Base-by-base conservation (phyloP, 306 rosid species). In the Oemleria cerasiformis region DNA sequence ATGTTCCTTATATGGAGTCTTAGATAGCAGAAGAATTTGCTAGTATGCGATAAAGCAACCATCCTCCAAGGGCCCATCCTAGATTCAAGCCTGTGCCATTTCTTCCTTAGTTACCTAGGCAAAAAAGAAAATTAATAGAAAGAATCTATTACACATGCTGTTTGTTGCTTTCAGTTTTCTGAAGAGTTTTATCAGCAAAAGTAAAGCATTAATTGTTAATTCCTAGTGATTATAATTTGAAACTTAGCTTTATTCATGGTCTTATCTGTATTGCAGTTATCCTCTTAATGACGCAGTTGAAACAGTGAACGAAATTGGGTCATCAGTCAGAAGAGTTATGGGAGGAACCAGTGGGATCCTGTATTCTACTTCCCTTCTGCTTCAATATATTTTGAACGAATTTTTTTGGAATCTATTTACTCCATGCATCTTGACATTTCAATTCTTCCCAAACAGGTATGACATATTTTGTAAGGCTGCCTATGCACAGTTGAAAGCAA, bases 331-430 rank as follows among this genome's bases (percentile, higher is more conserved):
- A 81, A 85, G 86, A 87, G 86, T 86, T 71, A 94, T 94, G 98
- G 99, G 97, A 51, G 96, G 99, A 79, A 94, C 97, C 53, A 88
- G 99, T 75, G 99, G 99, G 84, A 89, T 87, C 75, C 67, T 94
- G 99, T 94, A 89, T 75, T 50, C 65, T 34, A 42, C 84, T 70
- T 74, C 64, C 63, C 79, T 82, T 72, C 74, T 73, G 21, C 76
- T 81, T 39, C 58, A 63, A 67, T 73, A 47, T 73, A 43, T 25
- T 67, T 36, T 9, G 21, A 41, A 43, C 56, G 0, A 56, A 23
- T 12, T 23, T 23, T 56, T 0, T 0, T 10, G 14, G 34, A n/a
- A n/a, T 17, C 10, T n/a, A 17, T 23, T 23, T 57, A 7, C 40
- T 70, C 39, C 38, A 17, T 67, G 15, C 20, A 10, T 63, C 5